Percentiles rank a stretch among this genome's conserved stretches.
Evolutionary conservation across 345 rosid genomes (phyloP).

Genomic region (Firmiana major): DNA sequence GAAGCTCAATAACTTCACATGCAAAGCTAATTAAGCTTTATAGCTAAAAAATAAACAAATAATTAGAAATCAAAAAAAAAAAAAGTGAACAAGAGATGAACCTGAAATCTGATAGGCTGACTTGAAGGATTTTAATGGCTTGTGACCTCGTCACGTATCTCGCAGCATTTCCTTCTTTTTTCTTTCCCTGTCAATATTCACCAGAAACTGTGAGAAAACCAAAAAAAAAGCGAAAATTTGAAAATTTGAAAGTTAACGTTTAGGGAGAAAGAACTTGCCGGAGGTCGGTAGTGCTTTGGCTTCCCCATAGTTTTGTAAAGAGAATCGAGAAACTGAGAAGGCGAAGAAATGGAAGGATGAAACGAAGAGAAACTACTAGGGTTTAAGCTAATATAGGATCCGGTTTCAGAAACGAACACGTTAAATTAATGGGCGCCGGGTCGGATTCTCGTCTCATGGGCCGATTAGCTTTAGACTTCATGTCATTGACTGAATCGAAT

Average conservation of each 20-base stretch:
- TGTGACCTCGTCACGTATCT: conserved; percentile 85
- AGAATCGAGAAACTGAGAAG: not conserved
- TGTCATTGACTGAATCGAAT: too few relatives aligned
- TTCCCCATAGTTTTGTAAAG: conserved; percentile 16
- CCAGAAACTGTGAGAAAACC: not conserved
- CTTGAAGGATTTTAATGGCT: conserved; percentile 80
- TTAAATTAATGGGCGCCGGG: not conserved
- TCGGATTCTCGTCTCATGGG: not conserved
- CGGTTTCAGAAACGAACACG: not conserved
- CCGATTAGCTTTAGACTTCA: not conserved
- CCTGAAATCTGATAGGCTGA: conserved; percentile 69
- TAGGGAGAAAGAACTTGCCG: conserved; percentile 41
- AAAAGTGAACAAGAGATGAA: conserved; percentile 9
- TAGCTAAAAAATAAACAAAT: not conserved
- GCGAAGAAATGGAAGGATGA: not conserved
- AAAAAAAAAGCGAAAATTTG: not conserved
- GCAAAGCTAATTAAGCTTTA: not conserved
- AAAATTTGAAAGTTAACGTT: not conserved
- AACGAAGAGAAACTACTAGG: conserved; percentile 19
- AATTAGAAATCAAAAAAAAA: not conserved
- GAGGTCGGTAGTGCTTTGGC: conserved; percentile 88
- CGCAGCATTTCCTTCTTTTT: conserved; percentile 92
- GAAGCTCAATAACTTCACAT: not conserved
- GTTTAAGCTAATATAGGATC: conserved; percentile 24
- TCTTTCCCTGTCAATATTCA: conserved; percentile 67